Evolutionary conservation across 1,284 basidiomycete genomes (phyloP).

Genomic region (Tilletia horrida): DNA sequence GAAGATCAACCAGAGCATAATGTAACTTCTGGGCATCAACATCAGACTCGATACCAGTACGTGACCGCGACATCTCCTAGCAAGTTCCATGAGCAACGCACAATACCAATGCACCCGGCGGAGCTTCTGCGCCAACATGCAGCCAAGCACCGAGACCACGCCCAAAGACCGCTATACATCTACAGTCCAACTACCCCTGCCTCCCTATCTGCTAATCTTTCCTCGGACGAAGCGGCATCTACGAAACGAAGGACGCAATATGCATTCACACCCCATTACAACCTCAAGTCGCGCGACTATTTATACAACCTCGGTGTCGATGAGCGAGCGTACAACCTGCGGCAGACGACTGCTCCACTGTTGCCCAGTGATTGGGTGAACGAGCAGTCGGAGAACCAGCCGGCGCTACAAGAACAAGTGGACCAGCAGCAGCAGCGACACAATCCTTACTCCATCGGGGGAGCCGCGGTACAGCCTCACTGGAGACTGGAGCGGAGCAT

Average conservation of each 20-base stretch:
- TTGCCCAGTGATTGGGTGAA: too few relatives aligned
- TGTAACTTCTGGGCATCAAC: too few relatives aligned
- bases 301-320: too few relatives aligned
- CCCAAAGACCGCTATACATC: slow-evolving; percentile 1
- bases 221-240: neutral
- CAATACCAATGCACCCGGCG: neutral
- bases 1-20: too few relatives aligned
- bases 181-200: neutral
- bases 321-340: too few relatives aligned
- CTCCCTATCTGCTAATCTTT: too few relatives aligned
- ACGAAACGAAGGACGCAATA: neutral
- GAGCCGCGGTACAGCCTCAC: neutral
- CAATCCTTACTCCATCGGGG: neutral
- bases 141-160: neutral
- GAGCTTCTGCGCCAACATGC: neutral
- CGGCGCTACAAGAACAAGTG: neutral
- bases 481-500: slow-evolving; percentile 9
- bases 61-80: neutral
- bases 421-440: neutral
- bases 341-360: too few relatives aligned
- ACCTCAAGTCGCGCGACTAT: too few relatives aligned
- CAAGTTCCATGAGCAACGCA: too few relatives aligned
- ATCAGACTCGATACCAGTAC: too few relatives aligned
- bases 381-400: too few relatives aligned
- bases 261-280: too few relatives aligned